phyloP scores from a whole-genome alignment of 208 protist species.

The Trichomonas tenax region DNA sequence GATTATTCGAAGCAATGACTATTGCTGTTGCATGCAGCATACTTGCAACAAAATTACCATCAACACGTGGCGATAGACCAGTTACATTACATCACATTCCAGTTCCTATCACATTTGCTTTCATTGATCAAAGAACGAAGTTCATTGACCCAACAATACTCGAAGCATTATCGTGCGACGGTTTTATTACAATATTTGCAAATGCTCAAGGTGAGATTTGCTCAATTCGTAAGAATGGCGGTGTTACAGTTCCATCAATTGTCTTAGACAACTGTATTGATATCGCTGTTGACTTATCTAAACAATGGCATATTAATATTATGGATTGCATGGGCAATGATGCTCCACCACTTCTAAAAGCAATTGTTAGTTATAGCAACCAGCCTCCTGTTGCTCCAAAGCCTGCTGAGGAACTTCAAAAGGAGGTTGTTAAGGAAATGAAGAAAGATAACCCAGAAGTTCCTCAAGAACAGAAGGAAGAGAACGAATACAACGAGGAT shows the following conservation, averaged over 20 bases:
- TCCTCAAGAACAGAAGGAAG: background rate
- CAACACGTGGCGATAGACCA: background rate
- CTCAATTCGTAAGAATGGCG: background rate
- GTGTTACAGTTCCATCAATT: background rate
- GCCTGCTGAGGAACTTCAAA: background rate
- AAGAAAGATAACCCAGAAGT: background rate
- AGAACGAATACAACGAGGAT: background rate
- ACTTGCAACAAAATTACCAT: background rate
- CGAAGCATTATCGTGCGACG: background rate
- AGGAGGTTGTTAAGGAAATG: background rate
- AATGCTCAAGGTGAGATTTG: slow-evolving; percentile 13
- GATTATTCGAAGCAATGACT: background rate
- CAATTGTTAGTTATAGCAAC: background rate
- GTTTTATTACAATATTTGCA: background rate
- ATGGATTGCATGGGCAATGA: background rate
- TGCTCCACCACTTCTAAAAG: background rate
- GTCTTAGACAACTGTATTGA: background rate
- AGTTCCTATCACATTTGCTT: background rate
- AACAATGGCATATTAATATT: background rate
- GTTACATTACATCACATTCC: background rate
- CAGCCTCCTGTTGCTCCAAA: background rate
- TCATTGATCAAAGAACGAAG: background rate
- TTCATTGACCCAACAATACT: background rate
- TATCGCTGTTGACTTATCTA: background rate
- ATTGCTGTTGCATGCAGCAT: background rate